Base-by-base conservation (phyloP, 2,329 filamentous ascomycete genomes). In the Aspergillus novofumigatus region DNA sequence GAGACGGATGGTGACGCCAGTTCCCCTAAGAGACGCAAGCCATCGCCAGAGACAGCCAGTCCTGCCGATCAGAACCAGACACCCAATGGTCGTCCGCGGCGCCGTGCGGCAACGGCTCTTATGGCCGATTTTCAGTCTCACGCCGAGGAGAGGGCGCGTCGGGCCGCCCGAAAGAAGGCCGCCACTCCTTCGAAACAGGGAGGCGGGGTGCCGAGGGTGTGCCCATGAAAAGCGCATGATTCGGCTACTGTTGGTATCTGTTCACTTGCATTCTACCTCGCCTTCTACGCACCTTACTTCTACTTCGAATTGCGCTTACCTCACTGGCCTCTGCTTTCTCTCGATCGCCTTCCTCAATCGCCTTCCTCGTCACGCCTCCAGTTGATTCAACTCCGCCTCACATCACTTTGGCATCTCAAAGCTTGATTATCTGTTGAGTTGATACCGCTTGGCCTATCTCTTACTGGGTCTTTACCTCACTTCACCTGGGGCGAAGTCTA, bases 11-110 rank as follows among this genome's bases (percentile, higher is more conserved):
- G 48, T 3, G 21, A 21, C 1, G 9, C 49, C 45, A 17, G 25
- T 41, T 44, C 6, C 0, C 29, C 49, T 3, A 55, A 57, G 29
- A 63, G 49, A 20, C 26, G 44, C 21, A 53, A 53, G 26, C 29
- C 38, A 32, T 50, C 26, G 21, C 26, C 54, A 9, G 38, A 41
- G 2, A 44, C 44, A 14, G 45, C 56, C 3, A 42, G 49, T 21
- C 14, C 54, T 6, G 23, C 53, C 2, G 56, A 60, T 8, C 44
- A 52, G 25, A 50, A 41, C 10, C 53, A 53, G 26, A 62, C 61
- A 1, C 60, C 63, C 3, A 57, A 59, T 8, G 61, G 64, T 20
- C 64, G 65, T 23, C 65, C 65, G 4, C 65, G 64, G 42, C 63
- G 64, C 20, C 63, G 63, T 26, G 65, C 63, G 10, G 62, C 65